These are phyloP conservation scores for Gentiana dahurica DNA, from an alignment of 257 asterid genomes.

Conservation along the genomic window DNA sequence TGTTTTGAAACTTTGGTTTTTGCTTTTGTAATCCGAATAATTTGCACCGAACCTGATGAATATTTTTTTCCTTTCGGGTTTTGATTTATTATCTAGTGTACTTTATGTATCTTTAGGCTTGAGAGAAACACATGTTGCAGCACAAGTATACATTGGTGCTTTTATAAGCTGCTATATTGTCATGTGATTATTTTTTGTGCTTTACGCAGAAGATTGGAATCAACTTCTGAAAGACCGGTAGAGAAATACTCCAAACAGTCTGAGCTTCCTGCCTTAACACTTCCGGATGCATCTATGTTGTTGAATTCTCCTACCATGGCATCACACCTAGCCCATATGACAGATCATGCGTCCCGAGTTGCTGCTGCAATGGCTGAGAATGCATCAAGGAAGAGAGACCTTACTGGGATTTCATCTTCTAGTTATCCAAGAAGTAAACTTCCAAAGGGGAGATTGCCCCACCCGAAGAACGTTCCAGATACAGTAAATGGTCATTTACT, in stretches of 20 bases:
- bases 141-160: too few relatives aligned
- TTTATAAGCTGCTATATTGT: too few relatives aligned
- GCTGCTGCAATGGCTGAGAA: slow-evolving; percentile 80
- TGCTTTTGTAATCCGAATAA: too few relatives aligned
- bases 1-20: too few relatives aligned
- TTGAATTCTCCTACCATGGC: slow-evolving; percentile 51
- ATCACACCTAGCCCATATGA: slow-evolving; percentile 24
- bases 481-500: slow-evolving; percentile 48
- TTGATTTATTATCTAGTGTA: too few relatives aligned
- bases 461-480: slow-evolving; percentile 49
- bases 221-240: slow-evolving; percentile 20
- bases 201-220: slow-evolving; percentile 22
- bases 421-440: slow-evolving; percentile 53
- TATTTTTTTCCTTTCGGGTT: too few relatives aligned
- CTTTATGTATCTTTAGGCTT: neutral
- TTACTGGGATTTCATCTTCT: slow-evolving; percentile 30
- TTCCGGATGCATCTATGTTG: slow-evolving; percentile 73
- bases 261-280: slow-evolving; percentile 35
- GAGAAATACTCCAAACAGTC: slow-evolving; percentile 16
- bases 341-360: slow-evolving; percentile 70
- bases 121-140: neutral
- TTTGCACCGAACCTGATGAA: too few relatives aligned
- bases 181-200: neutral
- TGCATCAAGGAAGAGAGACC: slow-evolving; percentile 60
- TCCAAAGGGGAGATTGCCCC: slow-evolving; percentile 47